These are phyloP conservation scores for Fonsecaea pugnacius DNA, from an alignment of 2,329 filamentous ascomycete species.

Conservation along the genomic window DNA sequence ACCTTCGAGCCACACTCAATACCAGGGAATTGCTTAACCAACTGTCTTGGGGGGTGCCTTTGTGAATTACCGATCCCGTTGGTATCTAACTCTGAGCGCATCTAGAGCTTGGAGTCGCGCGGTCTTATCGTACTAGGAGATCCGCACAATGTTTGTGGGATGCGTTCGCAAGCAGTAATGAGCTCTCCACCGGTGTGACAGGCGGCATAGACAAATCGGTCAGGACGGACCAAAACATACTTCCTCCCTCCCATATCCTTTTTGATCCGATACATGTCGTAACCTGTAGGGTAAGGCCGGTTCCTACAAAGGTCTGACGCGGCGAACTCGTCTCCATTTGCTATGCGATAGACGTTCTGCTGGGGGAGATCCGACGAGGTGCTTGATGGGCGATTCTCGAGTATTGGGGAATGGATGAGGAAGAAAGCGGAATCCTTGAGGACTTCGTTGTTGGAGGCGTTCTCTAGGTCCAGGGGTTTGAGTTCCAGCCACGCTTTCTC, in stretches of 20 bases:
- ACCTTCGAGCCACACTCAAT: neutral
- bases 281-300: constrained; percentile 40
- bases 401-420: constrained; percentile 12
- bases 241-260: constrained; percentile 32
- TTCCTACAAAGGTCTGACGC: constrained; percentile 37
- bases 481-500: constrained; percentile 42
- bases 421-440: constrained; percentile 27
- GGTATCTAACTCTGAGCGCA: neutral
- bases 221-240: constrained; percentile 42
- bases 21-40: neutral
- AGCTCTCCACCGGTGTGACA: constrained; percentile 38
- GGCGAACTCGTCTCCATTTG: constrained; percentile 40
- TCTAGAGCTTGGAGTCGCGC: neutral
- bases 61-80: neutral
- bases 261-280: constrained; percentile 38
- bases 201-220: constrained; percentile 43
- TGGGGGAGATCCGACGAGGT: neutral
- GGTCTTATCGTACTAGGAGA: neutral
- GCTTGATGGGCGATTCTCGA: neutral
- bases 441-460: constrained; percentile 18
- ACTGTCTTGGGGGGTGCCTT: neutral
- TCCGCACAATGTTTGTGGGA: constrained; percentile 10
- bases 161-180: constrained; percentile 14
- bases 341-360: constrained; percentile 34
- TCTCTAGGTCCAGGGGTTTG: constrained; percentile 30